phyloP scores from a whole-genome alignment of 768 basidiomycete species.

The Suillus tomentosus region DNA sequence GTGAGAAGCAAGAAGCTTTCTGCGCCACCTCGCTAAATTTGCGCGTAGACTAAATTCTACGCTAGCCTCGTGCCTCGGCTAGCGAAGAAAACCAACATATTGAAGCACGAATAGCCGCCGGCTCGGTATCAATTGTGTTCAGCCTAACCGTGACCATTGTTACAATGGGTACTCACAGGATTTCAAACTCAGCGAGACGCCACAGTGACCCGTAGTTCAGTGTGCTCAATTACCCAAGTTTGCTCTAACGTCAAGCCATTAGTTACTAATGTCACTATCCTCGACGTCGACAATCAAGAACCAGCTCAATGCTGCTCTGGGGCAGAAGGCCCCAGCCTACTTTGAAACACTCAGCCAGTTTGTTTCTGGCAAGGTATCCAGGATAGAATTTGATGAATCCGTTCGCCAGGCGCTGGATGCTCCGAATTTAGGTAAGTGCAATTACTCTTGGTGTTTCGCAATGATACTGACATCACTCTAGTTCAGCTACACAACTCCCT shows the following conservation, averaged over 20 bases:
- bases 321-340: slow-evolving; percentile 59
- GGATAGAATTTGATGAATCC: slow-evolving; percentile 74
- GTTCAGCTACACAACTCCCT: slow-evolving; percentile 84
- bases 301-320: slow-evolving; percentile 64
- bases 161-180: no score
- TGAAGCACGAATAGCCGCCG: no score
- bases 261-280: slow-evolving; percentile 62
- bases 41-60: no score
- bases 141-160: no score
- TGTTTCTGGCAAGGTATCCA: slow-evolving; percentile 66
- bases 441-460: not conserved
- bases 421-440: slow-evolving; percentile 48
- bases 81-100: no score
- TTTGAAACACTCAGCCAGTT: slow-evolving; percentile 67
- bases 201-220: no score
- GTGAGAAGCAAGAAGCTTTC: no score
- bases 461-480: slow-evolving; percentile 29
- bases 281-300: slow-evolving; percentile 74
- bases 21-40: no score
- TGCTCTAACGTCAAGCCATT: not conserved
- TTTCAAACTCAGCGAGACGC: no score
- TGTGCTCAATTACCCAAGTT: not conserved
- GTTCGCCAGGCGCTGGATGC: slow-evolving; percentile 64
- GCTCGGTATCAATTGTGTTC: no score
- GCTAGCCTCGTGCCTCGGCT: no score